Evolutionary conservation across 345 rosid species (phyloP).

Genomic region (Salix purpurea): DNA sequence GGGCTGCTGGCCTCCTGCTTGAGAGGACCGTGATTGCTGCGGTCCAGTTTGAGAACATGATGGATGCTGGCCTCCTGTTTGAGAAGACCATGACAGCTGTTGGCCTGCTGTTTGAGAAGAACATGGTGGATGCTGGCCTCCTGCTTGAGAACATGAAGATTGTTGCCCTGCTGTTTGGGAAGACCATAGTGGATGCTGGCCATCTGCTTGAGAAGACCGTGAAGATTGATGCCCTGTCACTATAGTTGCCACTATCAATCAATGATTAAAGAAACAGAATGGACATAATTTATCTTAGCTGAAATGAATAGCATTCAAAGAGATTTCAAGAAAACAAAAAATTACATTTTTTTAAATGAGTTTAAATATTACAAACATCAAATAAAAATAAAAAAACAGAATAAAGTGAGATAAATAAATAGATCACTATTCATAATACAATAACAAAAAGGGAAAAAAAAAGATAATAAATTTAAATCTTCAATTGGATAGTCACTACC

Average conservation of each 20-base stretch:
- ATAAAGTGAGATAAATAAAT: too few species aligned
- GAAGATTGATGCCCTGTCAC: neutral
- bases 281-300: too few species aligned
- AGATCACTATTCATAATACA: neutral
- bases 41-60: neutral
- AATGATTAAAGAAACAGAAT: neutral
- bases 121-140: neutral
- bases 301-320: neutral
- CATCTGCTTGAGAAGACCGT: slow-evolving; percentile 3
- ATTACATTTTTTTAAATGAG: neutral
- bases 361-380: neutral
- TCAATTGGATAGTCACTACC: neutral
- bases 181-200: slow-evolving; percentile 11
- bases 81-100: neutral
- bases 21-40: neutral
- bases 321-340: neutral
- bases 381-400: neutral
- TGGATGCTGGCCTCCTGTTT: neutral
- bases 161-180: slow-evolving; percentile 11
- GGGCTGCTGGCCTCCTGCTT: neutral
- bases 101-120: neutral
- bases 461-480: neutral
- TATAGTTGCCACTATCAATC: neutral
- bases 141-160: neutral
- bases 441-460: too few species aligned